Evolutionary conservation across 495 filamentous ascomycete genomes (phyloP).

Genomic region (Aspergillus sclerotiicarbonarius): DNA sequence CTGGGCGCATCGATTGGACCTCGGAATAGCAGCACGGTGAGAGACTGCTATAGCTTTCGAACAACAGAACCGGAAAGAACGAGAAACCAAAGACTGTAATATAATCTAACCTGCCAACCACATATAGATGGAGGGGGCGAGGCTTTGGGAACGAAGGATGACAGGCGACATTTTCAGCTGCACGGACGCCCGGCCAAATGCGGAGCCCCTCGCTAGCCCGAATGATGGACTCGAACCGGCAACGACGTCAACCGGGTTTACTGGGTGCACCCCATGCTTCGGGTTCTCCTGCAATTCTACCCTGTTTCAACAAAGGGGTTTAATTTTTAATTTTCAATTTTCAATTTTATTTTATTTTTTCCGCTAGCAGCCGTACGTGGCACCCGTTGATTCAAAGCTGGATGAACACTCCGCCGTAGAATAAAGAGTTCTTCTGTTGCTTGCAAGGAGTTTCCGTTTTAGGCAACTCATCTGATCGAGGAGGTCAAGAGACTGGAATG

Average conservation of each 20-base stretch:
- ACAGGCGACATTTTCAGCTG: constrained; percentile 9
- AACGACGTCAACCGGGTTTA: constrained; percentile 26
- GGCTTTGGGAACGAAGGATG: not conserved
- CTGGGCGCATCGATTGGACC: constrained; percentile 13
- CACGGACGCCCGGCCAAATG: constrained; percentile 22
- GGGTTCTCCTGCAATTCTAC: too few relatives aligned
- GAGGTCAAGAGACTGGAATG: not conserved
- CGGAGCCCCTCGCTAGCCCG: constrained; percentile 23
- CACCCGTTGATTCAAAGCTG: too few relatives aligned
- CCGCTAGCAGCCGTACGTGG: too few relatives aligned
- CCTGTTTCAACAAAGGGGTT: not conserved
- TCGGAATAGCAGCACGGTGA: constrained; percentile 2
- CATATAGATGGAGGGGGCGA: not conserved
- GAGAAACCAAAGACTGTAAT: not conserved
- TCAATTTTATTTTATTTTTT: too few relatives aligned
- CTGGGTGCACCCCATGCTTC: too few relatives aligned
- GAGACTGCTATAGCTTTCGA: not conserved
- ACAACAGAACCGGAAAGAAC: not conserved
- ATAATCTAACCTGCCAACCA: not conserved
- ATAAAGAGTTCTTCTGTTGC: not conserved
- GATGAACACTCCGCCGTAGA: too few relatives aligned
- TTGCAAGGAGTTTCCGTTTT: not conserved
- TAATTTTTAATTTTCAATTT: too few relatives aligned
- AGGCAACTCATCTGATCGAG: constrained; percentile 1
- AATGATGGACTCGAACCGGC: not conserved